Evolutionary conservation across 2,329 filamentous ascomycete species (phyloP).

Genomic region (Myriosclerotinia curreyana): DNA sequence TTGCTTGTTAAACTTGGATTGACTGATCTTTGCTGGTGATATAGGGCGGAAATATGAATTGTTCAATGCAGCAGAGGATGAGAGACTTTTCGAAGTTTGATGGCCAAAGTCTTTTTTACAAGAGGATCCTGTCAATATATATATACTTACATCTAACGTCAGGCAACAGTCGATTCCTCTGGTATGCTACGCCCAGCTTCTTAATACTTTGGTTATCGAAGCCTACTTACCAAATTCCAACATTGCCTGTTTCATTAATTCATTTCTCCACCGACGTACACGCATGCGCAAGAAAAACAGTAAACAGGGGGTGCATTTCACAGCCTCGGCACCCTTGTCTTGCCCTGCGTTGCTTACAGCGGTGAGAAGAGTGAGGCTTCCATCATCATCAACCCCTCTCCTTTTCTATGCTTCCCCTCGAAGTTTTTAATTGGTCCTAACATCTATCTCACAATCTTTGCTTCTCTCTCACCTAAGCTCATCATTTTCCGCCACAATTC

Average conservation of each 20-base stretch:
- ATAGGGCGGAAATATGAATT: background rate
- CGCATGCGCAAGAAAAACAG: background rate
- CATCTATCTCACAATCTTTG: constrained; percentile 3
- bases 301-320: constrained; percentile 11
- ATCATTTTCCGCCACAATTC: background rate
- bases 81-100: background rate
- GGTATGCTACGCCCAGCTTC: background rate
- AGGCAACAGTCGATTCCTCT: constrained; percentile 9
- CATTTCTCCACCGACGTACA: constrained; percentile 5
- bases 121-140: background rate
- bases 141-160: constrained; percentile 17
- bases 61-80: background rate
- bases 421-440: constrained; percentile 7
- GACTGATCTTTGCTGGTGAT: background rate
- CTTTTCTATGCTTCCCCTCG: background rate
- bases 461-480: constrained; percentile 12
- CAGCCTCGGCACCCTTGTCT: constrained; percentile 16
- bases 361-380: constrained; percentile 22
- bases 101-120: background rate
- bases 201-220: background rate
- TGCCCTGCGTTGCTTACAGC: constrained; percentile 21
- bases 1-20: background rate
- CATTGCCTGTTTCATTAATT: constrained; percentile 4
- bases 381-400: constrained; percentile 5
- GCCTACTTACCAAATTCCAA: constrained; percentile 1